These are phyloP conservation scores for Aspergillus neotritici DNA, from an alignment of 2,329 filamentous ascomycete species.

Conservation along the genomic window DNA sequence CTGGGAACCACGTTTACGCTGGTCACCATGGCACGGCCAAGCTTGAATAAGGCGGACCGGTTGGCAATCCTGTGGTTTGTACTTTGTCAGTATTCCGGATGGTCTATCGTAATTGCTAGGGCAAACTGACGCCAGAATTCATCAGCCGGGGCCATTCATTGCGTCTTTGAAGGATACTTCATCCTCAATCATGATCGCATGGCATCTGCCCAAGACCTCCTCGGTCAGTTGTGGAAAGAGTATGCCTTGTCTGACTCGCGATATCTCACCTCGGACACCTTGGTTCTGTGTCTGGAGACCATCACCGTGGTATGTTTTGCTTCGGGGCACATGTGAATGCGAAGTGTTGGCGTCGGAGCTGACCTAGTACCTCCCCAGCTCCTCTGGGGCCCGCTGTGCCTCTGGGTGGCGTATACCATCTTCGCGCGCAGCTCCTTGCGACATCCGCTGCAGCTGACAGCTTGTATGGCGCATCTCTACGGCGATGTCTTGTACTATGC, in stretches of 20 bases:
- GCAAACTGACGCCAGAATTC: conserved; percentile 3
- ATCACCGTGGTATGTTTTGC: conserved; percentile 63
- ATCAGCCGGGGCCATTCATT: conserved; percentile 55
- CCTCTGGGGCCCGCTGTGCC: conserved; percentile 58
- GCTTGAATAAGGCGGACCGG: conserved; percentile 51
- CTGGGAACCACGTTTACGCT: conserved; percentile 53
- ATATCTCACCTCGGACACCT: conserved; percentile 74
- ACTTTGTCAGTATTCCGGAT: conserved; percentile 51
- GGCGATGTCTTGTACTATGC: conserved; percentile 61
- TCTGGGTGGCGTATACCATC: conserved; percentile 52
- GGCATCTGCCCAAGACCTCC: conserved; percentile 62
- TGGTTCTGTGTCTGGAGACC: conserved; percentile 81
- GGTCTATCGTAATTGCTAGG: not conserved
- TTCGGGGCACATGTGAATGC: not conserved
- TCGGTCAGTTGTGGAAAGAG: conserved; percentile 89
- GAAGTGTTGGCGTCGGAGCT: not conserved
- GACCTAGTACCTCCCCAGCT: conserved; percentile 32
- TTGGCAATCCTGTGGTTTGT: conserved; percentile 68
- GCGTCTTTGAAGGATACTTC: conserved; percentile 83
- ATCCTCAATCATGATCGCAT: conserved; percentile 62
- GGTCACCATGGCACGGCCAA: conserved; percentile 50
- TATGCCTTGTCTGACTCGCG: conserved; percentile 82
- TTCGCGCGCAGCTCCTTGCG: conserved; percentile 51
- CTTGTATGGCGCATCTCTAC: conserved; percentile 60
- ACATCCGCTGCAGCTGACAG: conserved; percentile 55